Evolutionary conservation across 352 stramenopile species (phyloP).

Genomic region (Pythium aphanidermatum): DNA sequence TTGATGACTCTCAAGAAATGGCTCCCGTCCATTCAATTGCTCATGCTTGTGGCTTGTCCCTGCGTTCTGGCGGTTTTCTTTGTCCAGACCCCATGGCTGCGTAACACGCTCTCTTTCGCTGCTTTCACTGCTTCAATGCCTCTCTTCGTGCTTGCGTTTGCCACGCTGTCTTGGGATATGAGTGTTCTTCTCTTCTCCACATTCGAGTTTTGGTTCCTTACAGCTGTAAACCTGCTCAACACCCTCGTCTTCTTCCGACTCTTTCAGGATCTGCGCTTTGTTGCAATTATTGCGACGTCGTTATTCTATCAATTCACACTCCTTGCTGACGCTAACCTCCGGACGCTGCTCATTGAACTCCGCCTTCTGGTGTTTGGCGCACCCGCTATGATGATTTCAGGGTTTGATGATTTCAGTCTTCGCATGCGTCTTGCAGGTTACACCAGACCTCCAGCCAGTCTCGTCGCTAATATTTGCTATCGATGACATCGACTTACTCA

Average conservation of each 20-base stretch:
- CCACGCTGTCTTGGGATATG: slow-evolving; percentile 7
- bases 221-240: slow-evolving; percentile 9
- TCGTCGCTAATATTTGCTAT: background rate
- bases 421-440: slow-evolving; percentile 2
- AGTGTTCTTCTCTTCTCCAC: slow-evolving; percentile 3
- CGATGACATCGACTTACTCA: slow-evolving; percentile 9
- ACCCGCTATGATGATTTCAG: slow-evolving; percentile 1
- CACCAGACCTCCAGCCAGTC: slow-evolving; percentile 2
- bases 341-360: slow-evolving; percentile 9
- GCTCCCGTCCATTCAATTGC: too few species aligned
- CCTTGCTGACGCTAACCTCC: slow-evolving; percentile 12
- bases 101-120: background rate
- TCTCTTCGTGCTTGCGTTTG: slow-evolving; percentile 1
- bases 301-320: slow-evolving; percentile 12
- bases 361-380: slow-evolving; percentile 13
- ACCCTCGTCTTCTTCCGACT: slow-evolving; percentile 8
- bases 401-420: slow-evolving; percentile 1
- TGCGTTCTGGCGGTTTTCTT: slow-evolving; percentile 3
- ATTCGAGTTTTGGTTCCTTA: slow-evolving; percentile 19
- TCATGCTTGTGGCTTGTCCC: background rate
- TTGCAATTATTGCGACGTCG: slow-evolving; percentile 1
- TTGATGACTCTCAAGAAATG: too few species aligned
- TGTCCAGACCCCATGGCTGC: background rate
- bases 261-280: slow-evolving; percentile 5
- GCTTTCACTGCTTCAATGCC: slow-evolving; percentile 1